Percentiles rank a stretch among this genome's conserved stretches.
Evolutionary conservation across 2,329 filamentous ascomycete species (phyloP).

Genomic region (Trematosphaeria pertusa): DNA sequence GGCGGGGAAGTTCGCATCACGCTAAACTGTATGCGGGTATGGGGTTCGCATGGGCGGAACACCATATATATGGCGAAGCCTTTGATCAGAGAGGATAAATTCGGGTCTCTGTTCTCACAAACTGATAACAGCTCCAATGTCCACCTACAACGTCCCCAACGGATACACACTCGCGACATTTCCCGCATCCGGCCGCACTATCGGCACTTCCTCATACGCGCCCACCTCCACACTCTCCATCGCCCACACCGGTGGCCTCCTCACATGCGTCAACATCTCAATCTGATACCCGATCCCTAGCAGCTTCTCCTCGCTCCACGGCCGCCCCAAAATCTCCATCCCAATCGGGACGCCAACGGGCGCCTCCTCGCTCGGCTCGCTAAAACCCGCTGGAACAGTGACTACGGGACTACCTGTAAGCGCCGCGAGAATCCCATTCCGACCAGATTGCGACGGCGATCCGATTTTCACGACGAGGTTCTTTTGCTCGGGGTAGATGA

Average conservation of each 20-base stretch:
- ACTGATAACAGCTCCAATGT: too few relatives aligned
- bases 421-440: slow-evolving; percentile 65
- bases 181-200: slow-evolving; percentile 50
- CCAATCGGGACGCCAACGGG: slow-evolving; percentile 67
- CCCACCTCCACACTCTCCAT: slow-evolving; percentile 47
- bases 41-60: too few relatives aligned
- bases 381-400: slow-evolving; percentile 63
- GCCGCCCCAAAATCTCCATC: slow-evolving; percentile 67
- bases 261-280: slow-evolving; percentile 55
- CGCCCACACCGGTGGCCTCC: slow-evolving; percentile 57
- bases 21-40: too few relatives aligned
- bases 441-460: slow-evolving; percentile 62
- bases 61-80: too few relatives aligned
- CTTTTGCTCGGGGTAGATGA: slow-evolving; percentile 71
- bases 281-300: slow-evolving; percentile 62
- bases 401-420: slow-evolving; percentile 62
- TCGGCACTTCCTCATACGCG: slow-evolving; percentile 54
- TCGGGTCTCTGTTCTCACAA: too few relatives aligned
- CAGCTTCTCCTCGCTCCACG: slow-evolving; percentile 63
- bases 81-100: too few relatives aligned
- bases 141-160: slow-evolving; percentile 54
- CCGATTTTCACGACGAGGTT: slow-evolving; percentile 68
- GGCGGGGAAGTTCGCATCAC: too few relatives aligned
- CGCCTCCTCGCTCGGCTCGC: slow-evolving; percentile 55
- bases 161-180: slow-evolving; percentile 58